Conservation (phyloP, 2,329 filamentous ascomycete genomes). For the Apiospora kogelbergensis region DNA sequence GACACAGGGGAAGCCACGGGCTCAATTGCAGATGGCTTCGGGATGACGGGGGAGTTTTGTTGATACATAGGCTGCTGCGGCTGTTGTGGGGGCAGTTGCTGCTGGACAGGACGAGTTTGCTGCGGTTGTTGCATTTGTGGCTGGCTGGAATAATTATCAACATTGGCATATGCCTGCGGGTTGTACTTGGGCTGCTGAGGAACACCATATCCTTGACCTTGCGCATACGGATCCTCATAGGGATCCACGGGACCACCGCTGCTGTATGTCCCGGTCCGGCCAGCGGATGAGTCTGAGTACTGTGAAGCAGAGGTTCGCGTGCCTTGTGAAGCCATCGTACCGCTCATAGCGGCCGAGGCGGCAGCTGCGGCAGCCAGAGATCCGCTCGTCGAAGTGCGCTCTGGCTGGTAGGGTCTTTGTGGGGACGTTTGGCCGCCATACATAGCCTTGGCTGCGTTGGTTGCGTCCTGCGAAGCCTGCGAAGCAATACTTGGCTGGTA, state of each 20-base stretch:
- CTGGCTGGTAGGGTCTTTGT: constrained; percentile 50
- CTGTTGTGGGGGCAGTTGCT: constrained; percentile 30
- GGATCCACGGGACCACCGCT: constrained; percentile 26
- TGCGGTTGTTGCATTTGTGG: constrained; percentile 39
- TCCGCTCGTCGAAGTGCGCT: constrained; percentile 49
- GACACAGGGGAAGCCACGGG: constrained; percentile 33
- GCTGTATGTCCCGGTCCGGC: constrained; percentile 32
- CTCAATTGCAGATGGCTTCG: constrained; percentile 40
- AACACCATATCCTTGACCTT: constrained; percentile 25
- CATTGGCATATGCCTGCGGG: constrained; percentile 72
- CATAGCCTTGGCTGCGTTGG: constrained; percentile 64
- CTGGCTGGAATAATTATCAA: constrained; percentile 48
- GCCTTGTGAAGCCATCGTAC: constrained; percentile 38
- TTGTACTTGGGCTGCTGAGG: constrained; percentile 67
- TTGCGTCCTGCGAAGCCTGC: constrained; percentile 52
- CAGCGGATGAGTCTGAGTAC: constrained; percentile 30
- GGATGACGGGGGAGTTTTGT: constrained; percentile 27
- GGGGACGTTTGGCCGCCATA: constrained; percentile 56
- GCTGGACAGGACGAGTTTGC: constrained; percentile 37
- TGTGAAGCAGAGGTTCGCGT: constrained; percentile 26
- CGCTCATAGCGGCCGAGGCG: constrained; percentile 57
- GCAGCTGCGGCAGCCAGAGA: constrained; percentile 57
- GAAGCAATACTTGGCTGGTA: constrained; percentile 38
- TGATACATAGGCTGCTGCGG: constrained; percentile 33
- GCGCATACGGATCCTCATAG: constrained; percentile 30